Evolutionary conservation across 257 asterid genomes (phyloP).

Genomic region (Solanum paucissectum): DNA sequence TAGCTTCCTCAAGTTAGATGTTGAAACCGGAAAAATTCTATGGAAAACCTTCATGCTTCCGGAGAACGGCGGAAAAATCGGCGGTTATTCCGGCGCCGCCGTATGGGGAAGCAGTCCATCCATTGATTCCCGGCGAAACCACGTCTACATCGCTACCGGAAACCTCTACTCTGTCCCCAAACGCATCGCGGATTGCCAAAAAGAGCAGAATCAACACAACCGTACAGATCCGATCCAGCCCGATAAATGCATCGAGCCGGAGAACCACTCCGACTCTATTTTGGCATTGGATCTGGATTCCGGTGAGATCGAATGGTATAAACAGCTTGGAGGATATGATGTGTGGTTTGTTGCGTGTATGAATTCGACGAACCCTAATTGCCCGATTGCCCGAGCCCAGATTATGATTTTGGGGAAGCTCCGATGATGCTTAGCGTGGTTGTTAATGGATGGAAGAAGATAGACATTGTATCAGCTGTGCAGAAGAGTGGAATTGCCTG

Average conservation of each 20-base stretch:
- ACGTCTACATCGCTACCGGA: conserved; percentile 40
- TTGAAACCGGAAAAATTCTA: conserved; percentile 23
- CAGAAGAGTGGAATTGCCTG: conserved; percentile 53
- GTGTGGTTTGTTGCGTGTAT: conserved; percentile 34
- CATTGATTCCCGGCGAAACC: conserved; percentile 20
- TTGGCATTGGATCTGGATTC: conserved; percentile 29
- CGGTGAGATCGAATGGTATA: conserved; percentile 30
- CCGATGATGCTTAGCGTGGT: conserved; percentile 35
- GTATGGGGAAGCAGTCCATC: conserved; percentile 56
- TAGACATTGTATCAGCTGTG: conserved; percentile 29
- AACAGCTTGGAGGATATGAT: conserved; percentile 52
- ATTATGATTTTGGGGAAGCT: conserved; percentile 46
- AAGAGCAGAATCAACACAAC: conserved; percentile 16
- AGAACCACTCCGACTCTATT: conserved; percentile 34
- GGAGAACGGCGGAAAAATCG: conserved; percentile 13
- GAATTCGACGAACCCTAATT: conserved; percentile 17
- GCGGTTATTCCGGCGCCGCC: conserved; percentile 42
- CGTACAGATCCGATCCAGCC: conserved; percentile 16
- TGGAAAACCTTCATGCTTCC: conserved; percentile 43
- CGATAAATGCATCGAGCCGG: conserved; percentile 26
- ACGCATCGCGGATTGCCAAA: conserved; percentile 23
- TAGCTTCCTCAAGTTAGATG: conserved; percentile 34
- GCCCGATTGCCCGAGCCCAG: conserved; percentile 40
- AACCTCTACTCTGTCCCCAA: conserved; percentile 42
- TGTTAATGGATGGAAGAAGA: conserved; percentile 1